Conservation (phyloP, 164 flowering plant species). For the Vitis amurensis region DNA sequence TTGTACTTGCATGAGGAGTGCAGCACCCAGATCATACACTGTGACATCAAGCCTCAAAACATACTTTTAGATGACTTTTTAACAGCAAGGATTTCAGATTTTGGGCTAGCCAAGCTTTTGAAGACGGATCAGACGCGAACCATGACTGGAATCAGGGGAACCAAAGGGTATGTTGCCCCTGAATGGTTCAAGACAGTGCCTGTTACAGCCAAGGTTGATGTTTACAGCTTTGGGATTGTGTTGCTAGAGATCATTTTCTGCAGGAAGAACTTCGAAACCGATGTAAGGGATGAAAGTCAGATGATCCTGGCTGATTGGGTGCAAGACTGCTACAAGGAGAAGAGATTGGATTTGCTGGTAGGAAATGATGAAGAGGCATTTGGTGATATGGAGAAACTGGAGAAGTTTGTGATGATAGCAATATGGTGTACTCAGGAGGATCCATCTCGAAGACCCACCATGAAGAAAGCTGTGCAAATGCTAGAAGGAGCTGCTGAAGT, state of each 20-base stretch:
- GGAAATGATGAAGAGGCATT: slow-evolving; percentile 4
- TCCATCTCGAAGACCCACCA: slow-evolving; percentile 29
- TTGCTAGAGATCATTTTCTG: slow-evolving; percentile 30
- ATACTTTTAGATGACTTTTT: slow-evolving; percentile 18
- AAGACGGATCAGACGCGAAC: slow-evolving; percentile 18
- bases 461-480: slow-evolving; percentile 5
- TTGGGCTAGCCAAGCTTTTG: slow-evolving; percentile 19
- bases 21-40: slow-evolving; percentile 24
- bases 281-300: neutral
- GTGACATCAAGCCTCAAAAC: slow-evolving; percentile 28
- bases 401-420: slow-evolving; percentile 22
- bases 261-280: slow-evolving; percentile 14
- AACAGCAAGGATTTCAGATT: slow-evolving; percentile 18
- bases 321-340: slow-evolving; percentile 2
- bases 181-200: slow-evolving; percentile 27
- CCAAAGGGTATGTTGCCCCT: slow-evolving; percentile 23
- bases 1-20: slow-evolving; percentile 28
- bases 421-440: slow-evolving; percentile 39
- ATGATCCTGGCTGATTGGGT: slow-evolving; percentile 12
- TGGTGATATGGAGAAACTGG: slow-evolving; percentile 6
- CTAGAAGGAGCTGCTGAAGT: too few species aligned
- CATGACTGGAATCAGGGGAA: slow-evolving; percentile 19
- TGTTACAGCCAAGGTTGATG: slow-evolving; percentile 23
- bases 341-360: neutral
- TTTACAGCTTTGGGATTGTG: slow-evolving; percentile 28